A percentile compares a stretch with the other conserved stretches of the same genome.
Conservation (phyloP, 495 filamentous ascomycete genomes). For the Penicillium salamii region DNA sequence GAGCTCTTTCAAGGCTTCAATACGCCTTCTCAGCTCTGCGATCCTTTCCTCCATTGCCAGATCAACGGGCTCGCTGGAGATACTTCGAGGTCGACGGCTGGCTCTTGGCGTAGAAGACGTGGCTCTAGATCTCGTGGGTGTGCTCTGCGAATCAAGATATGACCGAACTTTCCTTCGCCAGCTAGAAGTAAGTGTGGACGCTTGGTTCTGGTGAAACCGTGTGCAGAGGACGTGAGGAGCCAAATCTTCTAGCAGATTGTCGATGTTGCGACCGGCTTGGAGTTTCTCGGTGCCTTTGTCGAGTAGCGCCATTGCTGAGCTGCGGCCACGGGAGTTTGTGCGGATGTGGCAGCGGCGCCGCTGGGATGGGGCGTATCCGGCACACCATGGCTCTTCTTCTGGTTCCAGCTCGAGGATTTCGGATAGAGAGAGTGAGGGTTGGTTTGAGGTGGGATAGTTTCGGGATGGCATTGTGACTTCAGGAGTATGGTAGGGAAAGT, state of each 20-base stretch:
- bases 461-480: constrained; percentile 3
- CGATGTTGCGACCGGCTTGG: constrained; percentile 13
- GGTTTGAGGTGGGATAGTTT: not conserved
- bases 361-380: constrained; percentile 20
- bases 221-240: constrained; percentile 28
- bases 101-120: too few relatives aligned
- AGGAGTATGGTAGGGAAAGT: not conserved
- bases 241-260: constrained; percentile 18
- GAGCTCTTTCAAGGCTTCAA: not conserved
- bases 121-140: too few relatives aligned
- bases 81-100: too few relatives aligned
- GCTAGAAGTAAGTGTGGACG: constrained; percentile 2
- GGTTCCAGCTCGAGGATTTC: constrained; percentile 26
- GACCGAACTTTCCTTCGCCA: constrained; percentile 18
- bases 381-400: constrained; percentile 21
- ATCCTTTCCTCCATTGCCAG: not conserved
- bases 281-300: constrained; percentile 19
- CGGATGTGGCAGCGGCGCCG: constrained; percentile 22
- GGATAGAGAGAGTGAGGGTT: constrained; percentile 13
- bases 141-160: constrained; percentile 6
- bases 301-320: constrained; percentile 16
- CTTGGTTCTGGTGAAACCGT: constrained; percentile 24
- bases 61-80: not conserved
- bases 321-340: constrained; percentile 17
- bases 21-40: not conserved